phyloP scores from a whole-genome alignment of 2,329 filamentous ascomycete genomes.

The Aspergillus fischeri region DNA sequence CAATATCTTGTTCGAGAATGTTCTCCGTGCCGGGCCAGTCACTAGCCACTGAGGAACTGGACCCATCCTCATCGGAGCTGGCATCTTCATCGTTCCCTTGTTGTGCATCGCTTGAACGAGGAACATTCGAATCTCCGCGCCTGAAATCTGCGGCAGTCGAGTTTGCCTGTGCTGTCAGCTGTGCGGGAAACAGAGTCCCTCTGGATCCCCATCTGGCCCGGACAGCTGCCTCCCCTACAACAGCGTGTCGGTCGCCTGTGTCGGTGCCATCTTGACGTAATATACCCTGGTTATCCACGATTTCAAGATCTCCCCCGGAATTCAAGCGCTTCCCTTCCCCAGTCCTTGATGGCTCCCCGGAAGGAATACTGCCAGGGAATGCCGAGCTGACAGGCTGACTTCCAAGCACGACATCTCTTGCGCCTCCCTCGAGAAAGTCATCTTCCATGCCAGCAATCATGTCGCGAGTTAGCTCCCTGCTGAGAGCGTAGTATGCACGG shows the following conservation, averaged over 20 bases:
- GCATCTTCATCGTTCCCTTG: conserved; percentile 20
- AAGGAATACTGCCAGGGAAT: conserved; percentile 65
- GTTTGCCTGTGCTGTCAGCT: conserved; percentile 13
- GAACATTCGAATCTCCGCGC: conserved; percentile 4
- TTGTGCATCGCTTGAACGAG: conserved; percentile 13
- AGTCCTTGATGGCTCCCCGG: conserved; percentile 56
- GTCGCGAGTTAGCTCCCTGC: conserved; percentile 83
- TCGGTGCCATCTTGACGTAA: conserved; percentile 60
- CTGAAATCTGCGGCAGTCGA: neutral
- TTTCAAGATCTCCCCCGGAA: conserved; percentile 59
- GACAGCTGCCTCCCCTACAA: conserved; percentile 50
- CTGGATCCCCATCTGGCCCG: conserved; percentile 32
- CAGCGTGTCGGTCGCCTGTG: conserved; percentile 56
- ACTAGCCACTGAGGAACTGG: conserved; percentile 26
- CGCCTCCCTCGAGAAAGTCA: conserved; percentile 69
- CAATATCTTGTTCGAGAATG: conserved; percentile 39
- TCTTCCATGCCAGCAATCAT: conserved; percentile 74
- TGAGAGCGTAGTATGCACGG: conserved; percentile 84
- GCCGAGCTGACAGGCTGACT: conserved; percentile 76
- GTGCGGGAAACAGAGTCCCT: conserved; percentile 30
- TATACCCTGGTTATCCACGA: conserved; percentile 58
- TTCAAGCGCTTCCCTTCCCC: conserved; percentile 65
- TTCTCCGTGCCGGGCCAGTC: conserved; percentile 40
- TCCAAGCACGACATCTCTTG: conserved; percentile 70
- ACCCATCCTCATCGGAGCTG: conserved; percentile 21